These are phyloP conservation scores for Solanum paucissectum DNA, from an alignment of 257 asterid genomes.

Conservation along the genomic window DNA sequence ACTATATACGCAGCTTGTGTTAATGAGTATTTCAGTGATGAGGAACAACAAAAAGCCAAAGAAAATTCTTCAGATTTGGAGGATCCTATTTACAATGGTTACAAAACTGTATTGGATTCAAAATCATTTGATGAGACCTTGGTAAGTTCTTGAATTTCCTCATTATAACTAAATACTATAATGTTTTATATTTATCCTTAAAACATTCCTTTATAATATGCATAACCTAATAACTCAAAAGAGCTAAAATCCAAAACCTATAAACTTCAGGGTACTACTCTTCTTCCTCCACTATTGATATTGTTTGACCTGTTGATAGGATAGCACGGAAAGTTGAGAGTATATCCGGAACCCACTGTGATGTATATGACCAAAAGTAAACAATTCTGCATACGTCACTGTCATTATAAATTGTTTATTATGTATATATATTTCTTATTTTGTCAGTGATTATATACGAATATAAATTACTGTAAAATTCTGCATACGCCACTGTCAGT, in stretches of 20 bases:
- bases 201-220: neutral
- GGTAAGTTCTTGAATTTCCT: constrained; percentile 1
- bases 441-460: neutral
- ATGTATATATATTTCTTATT: neutral
- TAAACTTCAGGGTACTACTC: neutral
- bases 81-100: constrained; percentile 30
- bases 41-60: constrained; percentile 2
- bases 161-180: neutral
- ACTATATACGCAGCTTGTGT: constrained; percentile 43
- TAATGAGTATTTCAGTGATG: constrained; percentile 19
- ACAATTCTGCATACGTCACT: no score
- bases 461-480: neutral
- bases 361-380: no score
- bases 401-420: neutral
- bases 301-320: no score
- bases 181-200: neutral
- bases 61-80: constrained; percentile 22
- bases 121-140: constrained; percentile 29
- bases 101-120: constrained; percentile 29
- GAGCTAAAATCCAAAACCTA: neutral
- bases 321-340: no score
- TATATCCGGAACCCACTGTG: neutral
- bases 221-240: neutral
- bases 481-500: neutral
- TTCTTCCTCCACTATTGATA: no score